Base-by-base conservation (phyloP, 2,329 filamentous ascomycete genomes). In the Xylaria sp. region DNA sequence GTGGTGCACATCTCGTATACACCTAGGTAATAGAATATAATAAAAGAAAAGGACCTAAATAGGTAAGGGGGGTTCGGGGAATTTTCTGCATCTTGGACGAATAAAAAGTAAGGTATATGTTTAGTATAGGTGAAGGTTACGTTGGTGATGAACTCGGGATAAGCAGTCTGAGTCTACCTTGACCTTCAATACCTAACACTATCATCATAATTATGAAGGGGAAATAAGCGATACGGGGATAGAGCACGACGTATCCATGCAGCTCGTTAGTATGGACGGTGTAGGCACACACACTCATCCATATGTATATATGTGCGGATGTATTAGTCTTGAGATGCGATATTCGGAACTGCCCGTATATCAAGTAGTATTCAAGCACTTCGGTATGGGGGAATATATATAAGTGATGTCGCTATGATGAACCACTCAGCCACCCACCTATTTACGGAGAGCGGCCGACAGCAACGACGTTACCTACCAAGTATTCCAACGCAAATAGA, bases 161-260 rank as follows among this genome's bases (percentile, higher is more conserved):
- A 39, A 9, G 13, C 23, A 3, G 4, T 25, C 54, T 41, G 33
- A 56, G 15, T 56, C 33, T 56, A 43, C 9, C 33, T 2, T 36
- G 33, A 58, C 41, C 48, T 31, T 60, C 49, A 33, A 54, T 60
- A 36, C 33, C 33, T 10, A 55, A 55, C 18, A 8, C n/a, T 31
- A 58, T 23, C 33, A 13, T 12, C 36, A 43, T 4, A 49, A 20
- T 48, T 23, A n/a, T 23, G 62, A 70, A 33, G 66, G 51, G 9
- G 6, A 46, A 49, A 64, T 58, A 70, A 66, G 68, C 68, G 68
- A 66, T 70, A 70, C 64, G 66, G 66, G 63, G 62, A 61, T 60
- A 51, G 59, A 28, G 54, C 55, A 66, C 66, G 66, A 71, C 69
- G 69, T 69, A 71, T 71, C 43, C 66, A 66, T 71, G 69, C 69